Evolutionary conservation across 2,329 filamentous ascomycete species (phyloP).

Genomic region (Botrytis elliptica): DNA sequence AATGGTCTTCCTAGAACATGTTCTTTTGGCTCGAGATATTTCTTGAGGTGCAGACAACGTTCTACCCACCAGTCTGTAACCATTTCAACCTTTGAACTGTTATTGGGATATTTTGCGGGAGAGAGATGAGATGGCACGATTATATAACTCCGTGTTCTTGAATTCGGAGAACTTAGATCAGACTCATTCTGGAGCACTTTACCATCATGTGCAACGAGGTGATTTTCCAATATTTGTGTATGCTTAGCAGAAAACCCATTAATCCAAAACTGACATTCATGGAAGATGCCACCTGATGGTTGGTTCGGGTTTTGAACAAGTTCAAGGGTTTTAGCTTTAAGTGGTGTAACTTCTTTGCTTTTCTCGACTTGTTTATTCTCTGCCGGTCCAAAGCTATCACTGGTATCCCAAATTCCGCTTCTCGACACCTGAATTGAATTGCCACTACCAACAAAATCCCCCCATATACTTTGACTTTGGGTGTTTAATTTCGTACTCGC

Average conservation of each 20-base stretch:
- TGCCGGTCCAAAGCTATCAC: slow-evolving; percentile 18
- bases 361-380: slow-evolving; percentile 3
- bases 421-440: slow-evolving; percentile 31
- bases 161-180: slow-evolving; percentile 22
- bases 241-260: slow-evolving; percentile 46
- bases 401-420: slow-evolving; percentile 35
- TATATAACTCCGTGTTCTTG: slow-evolving; percentile 36
- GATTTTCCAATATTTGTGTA: slow-evolving; percentile 39
- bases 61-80: slow-evolving; percentile 96
- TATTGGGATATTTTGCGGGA: slow-evolving; percentile 32
- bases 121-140: slow-evolving; percentile 48
- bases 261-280: slow-evolving; percentile 43
- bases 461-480: slow-evolving; percentile 85
- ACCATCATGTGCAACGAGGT: slow-evolving; percentile 41
- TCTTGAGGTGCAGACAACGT: slow-evolving; percentile 76
- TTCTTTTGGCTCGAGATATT: slow-evolving; percentile 64
- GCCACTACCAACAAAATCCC: slow-evolving; percentile 69
- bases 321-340: slow-evolving; percentile 14
- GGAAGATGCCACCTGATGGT: slow-evolving; percentile 42
- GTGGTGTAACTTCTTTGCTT: slow-evolving; percentile 1
- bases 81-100: slow-evolving; percentile 44
- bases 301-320: slow-evolving; percentile 25
- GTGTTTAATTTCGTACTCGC: slow-evolving; percentile 79
- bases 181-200: slow-evolving; percentile 31
- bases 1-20: slow-evolving; percentile 79